These are phyloP conservation scores for Lactarius deliciosus DNA, from an alignment of 768 basidiomycete species.

Conservation along the genomic window DNA sequence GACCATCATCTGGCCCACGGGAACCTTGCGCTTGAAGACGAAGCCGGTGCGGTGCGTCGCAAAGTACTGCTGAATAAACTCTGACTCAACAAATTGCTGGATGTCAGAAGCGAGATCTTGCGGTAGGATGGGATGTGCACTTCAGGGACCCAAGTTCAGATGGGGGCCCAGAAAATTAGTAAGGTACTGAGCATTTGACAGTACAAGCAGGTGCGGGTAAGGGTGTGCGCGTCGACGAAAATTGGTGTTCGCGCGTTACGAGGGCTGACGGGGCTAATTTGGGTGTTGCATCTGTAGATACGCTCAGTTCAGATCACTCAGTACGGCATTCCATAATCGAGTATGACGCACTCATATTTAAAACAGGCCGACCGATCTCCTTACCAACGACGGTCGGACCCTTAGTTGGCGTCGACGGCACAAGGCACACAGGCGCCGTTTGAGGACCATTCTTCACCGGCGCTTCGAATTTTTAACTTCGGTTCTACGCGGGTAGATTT, in stretches of 20 bases:
- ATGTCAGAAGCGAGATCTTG: slow-evolving; percentile 81
- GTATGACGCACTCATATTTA: slow-evolving; percentile 58
- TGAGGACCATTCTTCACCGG: slow-evolving; percentile 1
- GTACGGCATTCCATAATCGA: slow-evolving; percentile 5
- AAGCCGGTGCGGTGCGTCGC: slow-evolving; percentile 88
- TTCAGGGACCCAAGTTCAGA: slow-evolving; percentile 34
- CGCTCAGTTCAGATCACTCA: slow-evolving; percentile 10
- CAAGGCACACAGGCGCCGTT: neutral
- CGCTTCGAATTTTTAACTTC: slow-evolving; percentile 7
- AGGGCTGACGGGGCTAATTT: slow-evolving; percentile 73
- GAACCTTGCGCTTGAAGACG: slow-evolving; percentile 78
- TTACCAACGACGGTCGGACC: slow-evolving; percentile 45
- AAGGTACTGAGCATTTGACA: slow-evolving; percentile 45
- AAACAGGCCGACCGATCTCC: slow-evolving; percentile 67
- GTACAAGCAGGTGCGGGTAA: slow-evolving; percentile 19
- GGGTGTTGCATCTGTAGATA: slow-evolving; percentile 54
- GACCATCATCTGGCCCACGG: slow-evolving; percentile 83
- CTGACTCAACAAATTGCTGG: slow-evolving; percentile 80
- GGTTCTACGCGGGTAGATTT: slow-evolving; percentile 9
- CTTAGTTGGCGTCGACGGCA: slow-evolving; percentile 16
- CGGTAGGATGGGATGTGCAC: slow-evolving; percentile 76
- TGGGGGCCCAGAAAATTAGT: neutral
- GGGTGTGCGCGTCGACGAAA: slow-evolving; percentile 42
- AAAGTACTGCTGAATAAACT: slow-evolving; percentile 86
- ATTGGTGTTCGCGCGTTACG: slow-evolving; percentile 63